A percentile compares a stretch with the other conserved stretches of the same genome.
phyloP scores from a whole-genome alignment of 345 rosid genomes.

The Noccaea bulbosa region DNA sequence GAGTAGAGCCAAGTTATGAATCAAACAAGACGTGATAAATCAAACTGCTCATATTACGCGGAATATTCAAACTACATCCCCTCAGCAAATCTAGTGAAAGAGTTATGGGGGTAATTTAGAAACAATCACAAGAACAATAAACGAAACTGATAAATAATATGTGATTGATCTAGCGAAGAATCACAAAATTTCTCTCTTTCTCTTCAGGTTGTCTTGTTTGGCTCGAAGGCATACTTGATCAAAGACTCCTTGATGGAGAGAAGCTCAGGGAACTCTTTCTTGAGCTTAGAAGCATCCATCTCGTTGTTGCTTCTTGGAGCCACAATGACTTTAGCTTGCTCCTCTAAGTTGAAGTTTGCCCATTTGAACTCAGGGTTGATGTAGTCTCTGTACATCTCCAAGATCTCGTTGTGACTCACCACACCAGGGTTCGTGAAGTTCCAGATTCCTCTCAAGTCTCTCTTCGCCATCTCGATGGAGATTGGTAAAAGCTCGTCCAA shows the following conservation, averaged over 20 bases:
- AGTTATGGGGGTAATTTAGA: constrained; percentile 1
- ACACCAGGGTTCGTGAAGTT: constrained; percentile 85
- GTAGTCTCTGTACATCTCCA: constrained; percentile 75
- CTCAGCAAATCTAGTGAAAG: constrained; percentile 24
- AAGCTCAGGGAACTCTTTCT: constrained; percentile 73
- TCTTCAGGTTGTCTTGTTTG: constrained; percentile 55
- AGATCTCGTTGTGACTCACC: constrained; percentile 76
- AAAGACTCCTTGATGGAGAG: constrained; percentile 71
- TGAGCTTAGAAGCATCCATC: constrained; percentile 71
- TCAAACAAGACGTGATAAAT: no score
- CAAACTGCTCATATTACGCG: constrained; percentile 35
- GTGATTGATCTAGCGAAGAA: constrained; percentile 38
- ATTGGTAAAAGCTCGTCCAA: constrained; percentile 77
- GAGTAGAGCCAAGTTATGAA: constrained; percentile 35
- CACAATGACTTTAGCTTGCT: constrained; percentile 74
- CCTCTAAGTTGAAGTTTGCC: constrained; percentile 67
- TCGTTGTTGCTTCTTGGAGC: constrained; percentile 85
- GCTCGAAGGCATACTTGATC: constrained; percentile 59
- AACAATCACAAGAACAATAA: constrained; percentile 25
- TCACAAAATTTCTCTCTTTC: constrained; percentile 4
- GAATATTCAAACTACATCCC: constrained; percentile 29
- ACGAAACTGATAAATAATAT: neutral
- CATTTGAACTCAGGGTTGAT: constrained; percentile 64
- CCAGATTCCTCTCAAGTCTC: constrained; percentile 74
- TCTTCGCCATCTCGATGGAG: constrained; percentile 79